Evolutionary conservation across 2,329 filamentous ascomycete genomes (phyloP).

Genomic region (Calycina herbarum): DNA sequence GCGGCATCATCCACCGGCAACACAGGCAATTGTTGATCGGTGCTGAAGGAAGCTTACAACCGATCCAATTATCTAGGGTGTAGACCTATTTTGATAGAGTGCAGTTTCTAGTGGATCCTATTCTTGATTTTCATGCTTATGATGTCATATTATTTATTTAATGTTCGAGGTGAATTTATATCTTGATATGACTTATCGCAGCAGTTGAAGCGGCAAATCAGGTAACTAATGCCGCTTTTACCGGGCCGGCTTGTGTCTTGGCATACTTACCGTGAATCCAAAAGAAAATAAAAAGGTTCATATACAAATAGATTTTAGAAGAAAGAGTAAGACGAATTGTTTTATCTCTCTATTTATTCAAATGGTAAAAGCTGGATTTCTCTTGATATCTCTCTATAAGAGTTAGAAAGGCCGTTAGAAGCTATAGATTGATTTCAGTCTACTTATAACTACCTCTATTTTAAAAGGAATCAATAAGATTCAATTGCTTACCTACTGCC

Average conservation of each 20-base stretch:
- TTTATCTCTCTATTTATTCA: no score
- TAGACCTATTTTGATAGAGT: neutral
- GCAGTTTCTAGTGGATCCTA: neutral
- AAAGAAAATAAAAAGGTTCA: neutral
- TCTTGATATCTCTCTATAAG: no score
- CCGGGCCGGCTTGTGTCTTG: neutral
- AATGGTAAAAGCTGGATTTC: no score
- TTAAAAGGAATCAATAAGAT: no score
- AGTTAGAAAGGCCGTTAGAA: no score
- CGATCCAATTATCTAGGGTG: neutral
- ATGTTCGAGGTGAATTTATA: neutral
- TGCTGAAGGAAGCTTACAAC: neutral
- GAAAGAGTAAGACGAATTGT: no score
- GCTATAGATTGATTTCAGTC: no score
- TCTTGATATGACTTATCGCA: neutral
- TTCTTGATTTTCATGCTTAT: neutral
- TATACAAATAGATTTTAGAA: no score
- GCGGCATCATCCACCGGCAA: neutral
- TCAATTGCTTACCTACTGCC: no score
- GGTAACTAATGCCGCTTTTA: neutral
- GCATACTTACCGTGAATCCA: neutral
- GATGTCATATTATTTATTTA: neutral
- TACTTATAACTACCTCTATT: no score
- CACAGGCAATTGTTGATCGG: neutral
- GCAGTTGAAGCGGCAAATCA: no score